Evolutionary conservation across 768 basidiomycete species (phyloP).

Genomic region (Symmetrospora coprosmae): DNA sequence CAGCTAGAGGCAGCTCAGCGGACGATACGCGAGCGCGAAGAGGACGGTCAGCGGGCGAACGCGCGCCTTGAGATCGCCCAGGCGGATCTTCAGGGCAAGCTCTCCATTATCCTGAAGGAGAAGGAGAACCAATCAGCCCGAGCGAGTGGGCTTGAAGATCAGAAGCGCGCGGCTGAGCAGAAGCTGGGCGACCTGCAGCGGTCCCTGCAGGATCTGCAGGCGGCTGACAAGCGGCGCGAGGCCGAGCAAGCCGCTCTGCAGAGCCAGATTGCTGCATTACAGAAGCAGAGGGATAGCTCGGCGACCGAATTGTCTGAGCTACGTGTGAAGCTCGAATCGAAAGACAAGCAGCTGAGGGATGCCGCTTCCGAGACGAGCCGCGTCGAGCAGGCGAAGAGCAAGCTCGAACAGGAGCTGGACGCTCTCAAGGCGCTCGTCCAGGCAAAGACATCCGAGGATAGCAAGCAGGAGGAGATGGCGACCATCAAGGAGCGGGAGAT

Average conservation of each 20-base stretch:
- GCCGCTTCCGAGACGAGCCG: conserved; percentile 42
- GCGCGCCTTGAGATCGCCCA: conserved; percentile 17
- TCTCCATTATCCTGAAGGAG: neutral
- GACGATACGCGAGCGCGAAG: conserved; percentile 42
- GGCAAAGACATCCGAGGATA: conserved; percentile 74
- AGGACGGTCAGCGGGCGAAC: conserved; percentile 42
- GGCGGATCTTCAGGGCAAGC: neutral
- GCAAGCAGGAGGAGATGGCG: conserved; percentile 65
- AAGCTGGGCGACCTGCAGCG: conserved; percentile 66
- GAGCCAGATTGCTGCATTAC: conserved; percentile 51
- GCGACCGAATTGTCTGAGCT: conserved; percentile 2
- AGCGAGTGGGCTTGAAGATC: conserved; percentile 48
- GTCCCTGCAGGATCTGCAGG: conserved; percentile 59
- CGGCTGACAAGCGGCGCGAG: conserved; percentile 63
- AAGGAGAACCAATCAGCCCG: conserved; percentile 20
- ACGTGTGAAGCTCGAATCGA: neutral
- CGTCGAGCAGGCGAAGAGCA: conserved; percentile 42
- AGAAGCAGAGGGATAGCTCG: neutral
- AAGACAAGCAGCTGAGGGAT: conserved; percentile 2
- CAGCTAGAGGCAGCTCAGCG: neutral
- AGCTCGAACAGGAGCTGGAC: conserved; percentile 69
- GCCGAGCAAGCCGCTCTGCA: conserved; percentile 51
- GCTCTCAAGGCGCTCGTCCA: conserved; percentile 68
- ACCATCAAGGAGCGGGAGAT: conserved; percentile 79
- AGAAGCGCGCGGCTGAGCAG: conserved; percentile 56